Percentiles rank a stretch among this genome's conserved stretches.
These are phyloP conservation scores for Talaromyces sp. DNA, from an alignment of 2,329 filamentous ascomycete genomes.

Conservation along the genomic window DNA sequence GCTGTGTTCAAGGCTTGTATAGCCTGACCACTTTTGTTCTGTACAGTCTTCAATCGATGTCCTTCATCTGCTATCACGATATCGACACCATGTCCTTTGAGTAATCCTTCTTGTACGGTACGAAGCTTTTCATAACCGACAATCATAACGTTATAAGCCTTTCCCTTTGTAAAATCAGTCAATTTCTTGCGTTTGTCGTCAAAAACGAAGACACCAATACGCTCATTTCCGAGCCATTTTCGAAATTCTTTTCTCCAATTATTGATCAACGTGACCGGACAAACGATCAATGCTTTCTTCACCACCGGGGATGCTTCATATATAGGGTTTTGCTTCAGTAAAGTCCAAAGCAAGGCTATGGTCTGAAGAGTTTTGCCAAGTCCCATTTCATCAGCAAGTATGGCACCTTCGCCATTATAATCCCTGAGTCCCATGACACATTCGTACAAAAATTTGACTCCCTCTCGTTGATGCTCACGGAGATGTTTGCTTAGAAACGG, in stretches of 20 bases:
- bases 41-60: conserved; percentile 64
- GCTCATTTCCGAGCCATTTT: conserved; percentile 70
- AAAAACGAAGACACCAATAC: conserved; percentile 65
- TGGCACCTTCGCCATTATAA: conserved; percentile 64
- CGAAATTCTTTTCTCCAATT: conserved; percentile 72
- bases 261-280: conserved; percentile 67
- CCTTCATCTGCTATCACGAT: conserved; percentile 69
- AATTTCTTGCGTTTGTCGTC: conserved; percentile 59
- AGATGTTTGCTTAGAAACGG: conserved; percentile 61
- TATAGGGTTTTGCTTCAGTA: conserved; percentile 68
- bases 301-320: conserved; percentile 58
- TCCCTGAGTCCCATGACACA: conserved; percentile 70
- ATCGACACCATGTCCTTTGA: conserved; percentile 61
- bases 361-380: conserved; percentile 71
- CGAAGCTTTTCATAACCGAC: conserved; percentile 70
- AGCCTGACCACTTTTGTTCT: conserved; percentile 64
- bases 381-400: conserved; percentile 73
- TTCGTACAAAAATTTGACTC: conserved; percentile 69
- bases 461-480: conserved; percentile 65
- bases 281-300: conserved; percentile 69
- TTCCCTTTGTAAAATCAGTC: conserved; percentile 66
- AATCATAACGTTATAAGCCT: conserved; percentile 67
- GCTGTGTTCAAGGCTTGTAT: conserved; percentile 62
- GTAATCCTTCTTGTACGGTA: conserved; percentile 62
- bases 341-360: conserved; percentile 67